Base-by-base conservation (phyloP, 129 eudicot genomes). In the Centrapalus pauciflorus region DNA sequence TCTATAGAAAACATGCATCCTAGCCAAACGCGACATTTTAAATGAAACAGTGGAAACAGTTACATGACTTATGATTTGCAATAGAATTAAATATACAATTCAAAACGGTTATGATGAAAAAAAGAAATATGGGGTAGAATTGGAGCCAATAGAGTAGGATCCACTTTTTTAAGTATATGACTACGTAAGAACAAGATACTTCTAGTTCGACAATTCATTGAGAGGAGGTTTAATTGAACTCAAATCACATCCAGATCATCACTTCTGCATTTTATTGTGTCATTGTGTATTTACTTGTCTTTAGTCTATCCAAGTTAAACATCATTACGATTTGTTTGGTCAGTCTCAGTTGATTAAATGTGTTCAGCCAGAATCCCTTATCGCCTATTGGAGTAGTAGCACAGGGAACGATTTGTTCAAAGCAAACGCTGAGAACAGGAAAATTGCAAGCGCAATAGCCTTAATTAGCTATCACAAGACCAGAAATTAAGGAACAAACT, bases 231-330 rank as follows among this genome's bases (percentile, higher is more conserved):
- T 10, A 9, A 1, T 54, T 12, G 10, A 66, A 49, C 60, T 28
- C 48, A 30, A n/a, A 48, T 66, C 61, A 32, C 71, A 66, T 27
- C 58, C 29, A 45, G 41, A 46, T 61, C 46, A 65, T 29, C 46
- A 65, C 33, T 45, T 29, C 10, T 12, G 4, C 17, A 28, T 10
- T 45, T 28, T 16, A 28, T 2, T 14, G 43, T 65, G 19, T 28
- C 59, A 5, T 46, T 28, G 30, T 4, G 30, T 32, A 9, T 2
- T 20, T 25, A 50, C 30, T 34, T 58, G 6, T 20, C 51, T 13
- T 59, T 59, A 45, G 26, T 5, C 20, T 26, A 5, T 54, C 58
- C 13, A 11, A 16, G 2, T 69, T 59, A 46, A 27, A 20, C 13
- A 30, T 29, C 49, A 4, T 13, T 33, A 17, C 1, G 17, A 20